A percentile compares a stretch with the other conserved stretches of the same genome.
phyloP scores from a whole-genome alignment of 2,329 filamentous ascomycete species.

The Trichoderma oligosporum region DNA sequence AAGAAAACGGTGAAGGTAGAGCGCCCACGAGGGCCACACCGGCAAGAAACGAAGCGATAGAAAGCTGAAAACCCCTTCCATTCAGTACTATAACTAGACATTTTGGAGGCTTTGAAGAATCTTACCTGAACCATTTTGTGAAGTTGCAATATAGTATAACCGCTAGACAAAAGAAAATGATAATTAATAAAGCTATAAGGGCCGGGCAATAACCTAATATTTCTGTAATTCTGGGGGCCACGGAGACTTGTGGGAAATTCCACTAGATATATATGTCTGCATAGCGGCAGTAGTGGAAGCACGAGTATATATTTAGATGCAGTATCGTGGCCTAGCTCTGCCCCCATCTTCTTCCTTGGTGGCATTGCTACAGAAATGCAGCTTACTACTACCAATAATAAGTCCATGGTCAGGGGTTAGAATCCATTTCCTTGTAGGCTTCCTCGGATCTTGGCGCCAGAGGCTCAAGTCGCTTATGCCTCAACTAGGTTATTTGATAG shows the following conservation, averaged over 20 bases:
- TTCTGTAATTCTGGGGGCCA: not conserved
- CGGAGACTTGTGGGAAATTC: slow-evolving; percentile 1
- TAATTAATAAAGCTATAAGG: not conserved
- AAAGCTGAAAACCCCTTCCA: not conserved
- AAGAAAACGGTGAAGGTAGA: not conserved
- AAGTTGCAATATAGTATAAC: not conserved
- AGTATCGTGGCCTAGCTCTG: not conserved
- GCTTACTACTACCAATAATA: slow-evolving; percentile 14
- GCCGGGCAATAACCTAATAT: not conserved
- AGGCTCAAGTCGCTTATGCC: slow-evolving; percentile 1
- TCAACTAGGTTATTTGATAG: slow-evolving; percentile 8
- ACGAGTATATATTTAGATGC: slow-evolving; percentile 9
- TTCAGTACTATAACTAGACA: not conserved
- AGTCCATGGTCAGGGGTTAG: not conserved
- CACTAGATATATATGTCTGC: not conserved
- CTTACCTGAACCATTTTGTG: slow-evolving; percentile 8
- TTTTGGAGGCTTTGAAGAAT: not conserved
- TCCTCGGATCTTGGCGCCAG: not conserved
- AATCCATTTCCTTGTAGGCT: not conserved
- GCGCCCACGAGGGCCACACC: not conserved
- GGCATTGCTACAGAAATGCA: not conserved
- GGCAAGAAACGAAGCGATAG: not conserved
- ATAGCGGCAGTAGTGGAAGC: not conserved
- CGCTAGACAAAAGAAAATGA: not conserved
- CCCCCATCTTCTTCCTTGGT: not conserved